phyloP scores from a whole-genome alignment of 2,329 filamentous ascomycete genomes.

The Penicillium sp. region DNA sequence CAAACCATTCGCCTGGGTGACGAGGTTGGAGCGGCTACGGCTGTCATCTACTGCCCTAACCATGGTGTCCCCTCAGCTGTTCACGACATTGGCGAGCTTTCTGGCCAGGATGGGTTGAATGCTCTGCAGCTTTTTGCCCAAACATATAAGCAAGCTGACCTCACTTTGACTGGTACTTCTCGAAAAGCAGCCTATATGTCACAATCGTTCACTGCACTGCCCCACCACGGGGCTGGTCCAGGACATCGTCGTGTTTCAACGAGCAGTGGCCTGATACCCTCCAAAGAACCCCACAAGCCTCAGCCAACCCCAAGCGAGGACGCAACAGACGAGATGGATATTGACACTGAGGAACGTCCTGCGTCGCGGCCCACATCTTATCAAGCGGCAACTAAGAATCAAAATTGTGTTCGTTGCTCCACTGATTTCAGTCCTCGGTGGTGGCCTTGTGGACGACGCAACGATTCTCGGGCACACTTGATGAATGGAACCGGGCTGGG shows the following conservation, averaged over 20 bases:
- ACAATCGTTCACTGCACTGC: slow-evolving; percentile 41
- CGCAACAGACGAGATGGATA: slow-evolving; percentile 34
- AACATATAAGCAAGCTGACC: slow-evolving; percentile 93
- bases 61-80: slow-evolving; percentile 75
- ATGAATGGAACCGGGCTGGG: slow-evolving; percentile 37
- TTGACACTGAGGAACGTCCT: slow-evolving; percentile 34
- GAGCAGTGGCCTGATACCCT: slow-evolving; percentile 43
- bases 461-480: slow-evolving; percentile 51
- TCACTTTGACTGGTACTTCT: slow-evolving; percentile 86
- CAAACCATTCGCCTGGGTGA: slow-evolving; percentile 79
- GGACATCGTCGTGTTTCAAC: slow-evolving; percentile 62
- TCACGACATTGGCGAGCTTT: slow-evolving; percentile 77
- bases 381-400: slow-evolving; percentile 21
- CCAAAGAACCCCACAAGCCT: slow-evolving; percentile 32
- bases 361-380: slow-evolving; percentile 20
- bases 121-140: slow-evolving; percentile 85
- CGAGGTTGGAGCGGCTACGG: slow-evolving; percentile 82
- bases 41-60: slow-evolving; percentile 88
- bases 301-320: slow-evolving; percentile 25
- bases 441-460: slow-evolving; percentile 64
- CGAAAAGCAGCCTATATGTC: slow-evolving; percentile 79
- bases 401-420: slow-evolving; percentile 47
- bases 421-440: slow-evolving; percentile 56
- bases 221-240: slow-evolving; percentile 33
- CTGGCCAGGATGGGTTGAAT: slow-evolving; percentile 72